Conservation (phyloP, 345 rosid species). For the Gossypium australe region DNA sequence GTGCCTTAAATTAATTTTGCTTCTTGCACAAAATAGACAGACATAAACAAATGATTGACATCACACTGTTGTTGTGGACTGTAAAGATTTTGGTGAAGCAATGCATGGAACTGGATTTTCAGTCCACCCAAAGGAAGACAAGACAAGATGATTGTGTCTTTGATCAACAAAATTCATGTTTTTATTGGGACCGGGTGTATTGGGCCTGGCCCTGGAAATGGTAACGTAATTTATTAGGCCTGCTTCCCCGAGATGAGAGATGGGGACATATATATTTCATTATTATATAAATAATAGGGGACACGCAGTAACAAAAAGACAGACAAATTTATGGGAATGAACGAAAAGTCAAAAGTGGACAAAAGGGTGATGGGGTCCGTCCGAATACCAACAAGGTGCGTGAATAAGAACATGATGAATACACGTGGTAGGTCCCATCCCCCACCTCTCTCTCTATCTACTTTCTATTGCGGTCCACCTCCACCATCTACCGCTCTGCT, state of each 20-base stretch:
- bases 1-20: too few relatives aligned
- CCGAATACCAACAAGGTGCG: background rate
- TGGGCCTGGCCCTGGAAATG: too few relatives aligned
- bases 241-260: too few relatives aligned
- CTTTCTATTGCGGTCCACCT: background rate
- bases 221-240: too few relatives aligned
- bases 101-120: background rate
- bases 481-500: background rate
- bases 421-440: background rate
- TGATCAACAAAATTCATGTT: too few relatives aligned
- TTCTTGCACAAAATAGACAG: too few relatives aligned
- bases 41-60: too few relatives aligned
- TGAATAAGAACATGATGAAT: background rate
- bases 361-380: background rate
- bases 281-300: background rate
- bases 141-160: background rate
- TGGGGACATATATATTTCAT: too few relatives aligned
- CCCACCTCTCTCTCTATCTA: too few relatives aligned
- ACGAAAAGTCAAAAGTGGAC: background rate
- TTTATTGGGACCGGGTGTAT: too few relatives aligned
- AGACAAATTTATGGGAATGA: background rate
- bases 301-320: background rate
- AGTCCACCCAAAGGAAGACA: background rate
- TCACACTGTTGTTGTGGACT: too few relatives aligned
- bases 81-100: background rate